Base-by-base conservation (phyloP, 495 filamentous ascomycete genomes). In the Darksidea phi region DNA sequence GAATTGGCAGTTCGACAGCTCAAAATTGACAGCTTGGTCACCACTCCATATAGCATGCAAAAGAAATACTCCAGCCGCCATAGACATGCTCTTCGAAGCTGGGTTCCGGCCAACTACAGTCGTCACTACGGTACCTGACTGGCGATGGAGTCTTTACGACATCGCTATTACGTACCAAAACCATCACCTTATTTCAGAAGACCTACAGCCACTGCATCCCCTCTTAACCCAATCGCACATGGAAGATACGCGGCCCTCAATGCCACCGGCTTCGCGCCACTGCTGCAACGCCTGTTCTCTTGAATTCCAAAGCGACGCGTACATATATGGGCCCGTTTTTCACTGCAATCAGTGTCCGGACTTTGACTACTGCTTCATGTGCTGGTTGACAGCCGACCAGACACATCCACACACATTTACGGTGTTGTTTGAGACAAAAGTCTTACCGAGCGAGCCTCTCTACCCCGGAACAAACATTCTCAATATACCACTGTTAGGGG, bases 41-140 rank as follows among this genome's bases (percentile, higher is more conserved):
- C 57, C 57, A 24, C 48, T 59, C 8, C 57, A 59, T 32, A 32
- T 59, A 10, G 57, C 57, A 17, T 59, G 57, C 17, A 18, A 17
- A n/a, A 8, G 15, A 11, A 52, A 46, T 23, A 5, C 7, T 2
- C 28, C 34, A 1, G 21, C 28, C 3, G 57, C 57, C 4, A 13
- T 59, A 2, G 47, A 59, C 18, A 21, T 59, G 3, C 24, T 59
- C 10, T 2, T 43, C 11, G 6, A 52, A 6, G 48, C 48, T 4
- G 57, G 57, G 0, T 42, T 59, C 6, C 10, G 18, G 20, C 47
- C 46, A 8, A 59, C 34, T 2, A 20, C 38, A 15, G 48, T 52
- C 13, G 42, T 1, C 32, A 59, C 57, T 3, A 21, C 10, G 13
- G 47, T 51, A 17, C 47, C 47, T 34, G n/a, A 1, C 1, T 38